Percentiles rank a stretch among this genome's conserved stretches.
These are phyloP conservation scores for Diaporthe batatas DNA, from an alignment of 2,329 filamentous ascomycete species.

Conservation along the genomic window DNA sequence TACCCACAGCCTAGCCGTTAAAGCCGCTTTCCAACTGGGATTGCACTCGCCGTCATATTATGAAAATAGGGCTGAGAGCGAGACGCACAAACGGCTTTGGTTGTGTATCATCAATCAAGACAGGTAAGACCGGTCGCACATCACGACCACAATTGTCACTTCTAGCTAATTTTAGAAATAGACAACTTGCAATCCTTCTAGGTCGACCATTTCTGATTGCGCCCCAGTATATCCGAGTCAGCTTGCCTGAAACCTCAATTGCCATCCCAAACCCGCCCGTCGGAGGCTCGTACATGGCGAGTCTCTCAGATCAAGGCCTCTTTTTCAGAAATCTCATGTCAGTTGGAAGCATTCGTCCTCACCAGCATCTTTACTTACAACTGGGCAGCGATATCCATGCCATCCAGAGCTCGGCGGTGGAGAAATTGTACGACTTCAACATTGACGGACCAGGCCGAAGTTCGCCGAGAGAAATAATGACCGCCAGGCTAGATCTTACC, in stretches of 20 bases:
- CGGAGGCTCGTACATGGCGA: no score
- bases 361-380: background rate
- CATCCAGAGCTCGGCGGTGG: background rate
- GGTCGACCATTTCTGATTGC: slow-evolving; percentile 11
- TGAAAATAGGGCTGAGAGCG: background rate
- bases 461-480: background rate
- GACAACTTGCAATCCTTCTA: background rate
- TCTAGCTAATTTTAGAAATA: background rate
- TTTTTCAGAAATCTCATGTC: background rate
- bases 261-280: no score
- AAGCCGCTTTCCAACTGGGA: slow-evolving; percentile 10
- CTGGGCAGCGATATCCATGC: background rate
- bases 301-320: background rate
- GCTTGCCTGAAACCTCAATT: background rate
- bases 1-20: background rate
- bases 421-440: slow-evolving; percentile 11
- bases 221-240: background rate
- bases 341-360: background rate
- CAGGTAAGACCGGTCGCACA: background rate
- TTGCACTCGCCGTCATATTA: slow-evolving; percentile 4
- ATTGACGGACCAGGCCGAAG: background rate
- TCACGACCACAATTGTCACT: background rate
- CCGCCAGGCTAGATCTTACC: background rate
- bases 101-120: slow-evolving; percentile 18
- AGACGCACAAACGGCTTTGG: background rate